Evolutionary conservation across 2,329 filamentous ascomycete species (phyloP), one percentile per base, ranked within the genome.

Genomic region (Talaromyces rugulosus): DNA sequence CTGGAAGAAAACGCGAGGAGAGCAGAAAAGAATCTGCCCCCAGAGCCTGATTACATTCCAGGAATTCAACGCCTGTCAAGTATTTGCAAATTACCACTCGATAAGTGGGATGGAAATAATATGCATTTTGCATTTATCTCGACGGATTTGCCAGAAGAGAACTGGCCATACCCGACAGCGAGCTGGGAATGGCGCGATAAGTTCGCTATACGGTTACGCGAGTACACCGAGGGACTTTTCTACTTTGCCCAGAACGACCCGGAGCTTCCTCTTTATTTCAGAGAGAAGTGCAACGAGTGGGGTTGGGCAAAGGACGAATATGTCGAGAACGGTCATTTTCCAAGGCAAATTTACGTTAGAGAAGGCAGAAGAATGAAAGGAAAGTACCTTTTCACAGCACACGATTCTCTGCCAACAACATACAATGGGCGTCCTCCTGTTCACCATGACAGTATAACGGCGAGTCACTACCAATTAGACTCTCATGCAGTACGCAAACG

Each of bases 71-170:
- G 50, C 3, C 28, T 53, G 50, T 53, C 50, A 27, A 53, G 50
- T 31, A 53, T 53, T n/a, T n/a, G 14, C 5, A 53, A 18, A 53
- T 9, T 53, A 30, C 50, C 50, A 31, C 50, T 16, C 14, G 50
- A 53, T 12, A 53, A 53, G 28, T 53, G 28, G 28, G 50, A 53
- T 31, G 50, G 50, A 31, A 53, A 53, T n/a, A 53, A 53, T 16
- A 53, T 53, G 50, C 50, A 53, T 53, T 53, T 53, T 33, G 50
- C 50, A 6, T 53, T 53, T n/a, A 53, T 53, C 50, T 53, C 50
- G 8, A 53, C 50, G 4, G 50, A 53, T 31, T 53, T 53, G 12
- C 50, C 50, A 30, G 50, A 53, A 5, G 50, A 53, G 50, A 53
- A 53, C 50, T 53, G 50, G 50, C 50, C 50, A 53, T 53, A 53